Conservation (phyloP, 768 basidiomycete species). For the Xerocomellus chrysenteron region DNA sequence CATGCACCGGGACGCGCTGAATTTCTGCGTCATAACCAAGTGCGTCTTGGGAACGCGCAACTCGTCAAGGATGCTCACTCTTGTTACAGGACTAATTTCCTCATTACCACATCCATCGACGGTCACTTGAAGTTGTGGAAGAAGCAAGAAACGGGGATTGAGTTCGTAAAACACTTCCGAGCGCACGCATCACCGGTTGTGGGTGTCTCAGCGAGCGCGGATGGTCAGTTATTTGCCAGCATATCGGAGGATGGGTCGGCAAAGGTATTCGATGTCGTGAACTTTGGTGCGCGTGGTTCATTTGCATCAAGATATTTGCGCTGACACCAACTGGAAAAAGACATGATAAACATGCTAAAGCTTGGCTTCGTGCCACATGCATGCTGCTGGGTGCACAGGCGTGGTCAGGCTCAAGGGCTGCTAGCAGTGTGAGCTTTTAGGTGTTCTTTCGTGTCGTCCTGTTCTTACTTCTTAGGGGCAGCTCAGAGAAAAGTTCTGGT, state of each 20-base stretch:
- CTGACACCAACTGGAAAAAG: constrained; percentile 39
- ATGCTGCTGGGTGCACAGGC: constrained; percentile 93
- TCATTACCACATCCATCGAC: constrained; percentile 93
- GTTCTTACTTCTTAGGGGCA: constrained; percentile 34
- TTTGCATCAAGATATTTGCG: background rate
- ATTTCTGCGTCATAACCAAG: constrained; percentile 88
- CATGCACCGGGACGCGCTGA: constrained; percentile 94
- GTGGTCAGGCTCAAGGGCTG: constrained; percentile 83
- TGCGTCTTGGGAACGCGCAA: constrained; percentile 34
- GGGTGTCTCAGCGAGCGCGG: constrained; percentile 81
- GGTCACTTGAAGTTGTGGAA: constrained; percentile 99
- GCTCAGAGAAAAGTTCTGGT: constrained; percentile 76
- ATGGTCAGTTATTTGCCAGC: constrained; percentile 90
- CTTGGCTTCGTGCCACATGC: constrained; percentile 81
- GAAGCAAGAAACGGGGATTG: constrained; percentile 93
- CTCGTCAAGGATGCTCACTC: constrained; percentile 4
- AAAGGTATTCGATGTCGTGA: constrained; percentile 96
- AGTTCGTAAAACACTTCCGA: constrained; percentile 98
- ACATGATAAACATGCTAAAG: constrained; percentile 99
- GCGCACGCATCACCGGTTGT: constrained; percentile 82
- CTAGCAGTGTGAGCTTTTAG: constrained; percentile 75
- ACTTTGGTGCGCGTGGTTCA: constrained; percentile 74
- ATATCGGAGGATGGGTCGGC: constrained; percentile 89
- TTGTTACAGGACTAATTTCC: constrained; percentile 74
- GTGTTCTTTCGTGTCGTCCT: background rate